Base-by-base conservation (phyloP, 805 yeast genomes). In the Suhomyces emberorum region DNA sequence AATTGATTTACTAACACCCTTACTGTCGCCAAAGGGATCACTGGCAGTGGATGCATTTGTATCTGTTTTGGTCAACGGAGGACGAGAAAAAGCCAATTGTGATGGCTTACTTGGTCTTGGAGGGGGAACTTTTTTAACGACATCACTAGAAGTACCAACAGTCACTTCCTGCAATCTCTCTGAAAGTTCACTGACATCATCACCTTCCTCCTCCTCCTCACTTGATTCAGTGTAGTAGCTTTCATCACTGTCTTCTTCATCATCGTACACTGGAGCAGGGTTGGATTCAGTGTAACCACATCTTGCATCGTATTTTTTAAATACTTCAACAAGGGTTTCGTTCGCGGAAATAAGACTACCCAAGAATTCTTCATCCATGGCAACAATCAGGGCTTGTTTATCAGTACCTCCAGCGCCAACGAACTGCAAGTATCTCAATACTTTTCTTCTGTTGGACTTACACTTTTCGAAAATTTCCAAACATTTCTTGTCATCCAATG, bases 311-410 rank as follows among this genome's bases (percentile, higher is more conserved):
- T 78, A 89, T 35, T 68, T 61, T 48, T 79, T 77, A 49, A 93
- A 71, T 0, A 88, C 82, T 3, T 66, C 65, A 5, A 93, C 95
- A 42, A 93, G 72, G 55, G 87, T 89, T 50, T 93, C 98, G 55
- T 93, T 93, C 30, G 96, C 95, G 48, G 78, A 82, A 39, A 93
- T 77, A 44, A 93, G 70, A 29, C 87, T 74, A n/a, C 97, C 98
- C 44, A 93, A 62, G 43, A 79, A 83, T 51, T 87, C 95, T 44
- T 89, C 97, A 40, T 79, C 80, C 53, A 67, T 49, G 1, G 55
- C 58, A 12, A 49, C 35, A 9, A 52, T 52, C 28, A 54, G 65
- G 2, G 42, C 34, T 6, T 50, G 39, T 44, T 68, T 67, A 19
- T 42, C 47, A 9, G 41, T 33, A n/a, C 52, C 54, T 4, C 74